Conservation (phyloP, 1,139 yeast genomes). For the Pichia sp. region DNA sequence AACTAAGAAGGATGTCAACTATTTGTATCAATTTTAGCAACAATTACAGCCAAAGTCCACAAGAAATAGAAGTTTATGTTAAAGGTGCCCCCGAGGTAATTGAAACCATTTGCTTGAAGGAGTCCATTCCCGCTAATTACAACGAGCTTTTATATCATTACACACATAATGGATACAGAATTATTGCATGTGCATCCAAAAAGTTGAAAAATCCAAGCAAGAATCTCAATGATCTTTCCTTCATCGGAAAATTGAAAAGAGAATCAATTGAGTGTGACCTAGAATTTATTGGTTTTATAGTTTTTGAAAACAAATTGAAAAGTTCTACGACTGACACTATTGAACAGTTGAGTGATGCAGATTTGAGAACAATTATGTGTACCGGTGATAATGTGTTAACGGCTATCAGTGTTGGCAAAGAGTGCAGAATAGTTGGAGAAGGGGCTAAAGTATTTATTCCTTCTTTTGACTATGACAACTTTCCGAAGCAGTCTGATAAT, state of each 20-base stretch:
- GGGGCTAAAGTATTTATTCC: constrained; percentile 63
- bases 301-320: constrained; percentile 88
- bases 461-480: constrained; percentile 38
- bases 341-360: constrained; percentile 54
- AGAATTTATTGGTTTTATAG: constrained; percentile 78
- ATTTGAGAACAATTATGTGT: constrained; percentile 86
- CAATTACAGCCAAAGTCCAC: constrained; percentile 29
- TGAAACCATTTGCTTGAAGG: constrained; percentile 65
- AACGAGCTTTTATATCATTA: constrained; percentile 72
- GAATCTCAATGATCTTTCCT: constrained; percentile 33
- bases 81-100: constrained; percentile 99
- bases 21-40: constrained; percentile 40
- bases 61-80: constrained; percentile 47
- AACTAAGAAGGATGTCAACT: constrained; percentile 88
- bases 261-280: constrained; percentile 64
- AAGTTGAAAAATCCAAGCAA: constrained; percentile 29
- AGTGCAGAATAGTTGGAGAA: constrained; percentile 60
- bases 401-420: constrained; percentile 88
- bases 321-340: constrained; percentile 61
- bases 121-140: constrained; percentile 68
- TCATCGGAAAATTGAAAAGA: constrained; percentile 40
- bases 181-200: constrained; percentile 88
- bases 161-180: constrained; percentile 91
- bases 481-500: constrained; percentile 7
- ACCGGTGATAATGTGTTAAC: constrained; percentile 96